These are phyloP conservation scores for Cenchrus fungigraminus DNA, from an alignment of 176 grass and related monocot genomes.

Conservation along the genomic window DNA sequence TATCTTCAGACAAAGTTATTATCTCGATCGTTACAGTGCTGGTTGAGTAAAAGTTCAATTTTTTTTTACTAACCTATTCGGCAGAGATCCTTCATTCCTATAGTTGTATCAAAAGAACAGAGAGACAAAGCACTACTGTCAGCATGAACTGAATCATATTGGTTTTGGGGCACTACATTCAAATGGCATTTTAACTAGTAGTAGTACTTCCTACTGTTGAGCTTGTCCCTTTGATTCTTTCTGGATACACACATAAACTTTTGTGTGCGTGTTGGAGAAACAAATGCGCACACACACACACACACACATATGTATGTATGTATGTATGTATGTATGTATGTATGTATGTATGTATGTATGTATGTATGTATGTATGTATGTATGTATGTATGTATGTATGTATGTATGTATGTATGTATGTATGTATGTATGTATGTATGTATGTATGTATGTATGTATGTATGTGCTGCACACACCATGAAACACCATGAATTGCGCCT, in stretches of 20 bases:
- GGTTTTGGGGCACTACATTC: neutral
- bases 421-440: too few relatives aligned
- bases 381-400: too few relatives aligned
- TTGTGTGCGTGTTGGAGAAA: slow-evolving; percentile 3
- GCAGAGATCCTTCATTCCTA: too few relatives aligned
- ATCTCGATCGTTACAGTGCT: neutral
- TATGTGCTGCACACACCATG: too few relatives aligned
- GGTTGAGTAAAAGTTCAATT: neutral
- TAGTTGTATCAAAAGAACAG: too few relatives aligned
- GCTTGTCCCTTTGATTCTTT: neutral
- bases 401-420: too few relatives aligned
- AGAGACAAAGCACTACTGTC: neutral
- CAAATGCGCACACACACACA: neutral
- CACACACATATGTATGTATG: too few relatives aligned
- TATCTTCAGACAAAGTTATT: slow-evolving; percentile 1
- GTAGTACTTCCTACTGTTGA: neutral
- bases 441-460: too few relatives aligned
- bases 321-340: too few relatives aligned
- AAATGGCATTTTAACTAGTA: neutral
- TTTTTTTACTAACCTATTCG: neutral
- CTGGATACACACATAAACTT: neutral
- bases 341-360: too few relatives aligned
- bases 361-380: too few relatives aligned
- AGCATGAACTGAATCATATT: neutral
- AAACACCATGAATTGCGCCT: neutral